Base-by-base conservation (phyloP, 352 stramenopile genomes). In the Pythium myriotylum region DNA sequence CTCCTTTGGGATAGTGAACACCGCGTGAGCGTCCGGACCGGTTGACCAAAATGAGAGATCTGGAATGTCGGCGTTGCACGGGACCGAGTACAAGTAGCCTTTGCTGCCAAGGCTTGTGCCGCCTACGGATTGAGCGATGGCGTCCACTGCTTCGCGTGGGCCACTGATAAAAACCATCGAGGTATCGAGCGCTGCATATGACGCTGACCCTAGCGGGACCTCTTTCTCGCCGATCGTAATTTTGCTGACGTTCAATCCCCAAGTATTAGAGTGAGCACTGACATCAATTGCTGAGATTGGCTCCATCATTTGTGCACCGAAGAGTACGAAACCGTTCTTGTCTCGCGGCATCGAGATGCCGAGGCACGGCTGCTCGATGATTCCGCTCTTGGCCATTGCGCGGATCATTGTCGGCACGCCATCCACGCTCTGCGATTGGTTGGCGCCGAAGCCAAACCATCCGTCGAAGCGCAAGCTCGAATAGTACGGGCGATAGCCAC, bases 401-500 rank as follows among this genome's bases (percentile, higher is more conserved):
- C 29, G 41, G n/a, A 60, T 14, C 5, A 60, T 14, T n/a, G 26
- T 52, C 2, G 53, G 53, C 10, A 60, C 16, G 1, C 29, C 40
- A n/a, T 26, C 41, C 0, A 60, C 40, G 4, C 9, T 43, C 17
- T 60, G 23, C 7, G 53, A 52, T 1, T 20, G 16, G 17, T 51
- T 50, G 5, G 8, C 13, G 13, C 40, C 53, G 20, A 60, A 24
- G 12, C 53, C 53, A 19, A 60, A 43, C 40, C 40, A 60, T 1
- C 53, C 53, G 41, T 60, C 53, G 26, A 35, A 46, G 13, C 17
- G 53, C 24, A 60, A 13, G 4, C 6, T 12, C 13, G 20, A 2
- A 20, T 60, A 60, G 41, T 43, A 51, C 27, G 39, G 39, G 16
- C 26, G 40, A 41, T 52, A 60, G 24, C 13, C n/a, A 19, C 24